Evolutionary conservation across 306 rosid species (phyloP).

Genomic region (Phaseolus lunatus): DNA sequence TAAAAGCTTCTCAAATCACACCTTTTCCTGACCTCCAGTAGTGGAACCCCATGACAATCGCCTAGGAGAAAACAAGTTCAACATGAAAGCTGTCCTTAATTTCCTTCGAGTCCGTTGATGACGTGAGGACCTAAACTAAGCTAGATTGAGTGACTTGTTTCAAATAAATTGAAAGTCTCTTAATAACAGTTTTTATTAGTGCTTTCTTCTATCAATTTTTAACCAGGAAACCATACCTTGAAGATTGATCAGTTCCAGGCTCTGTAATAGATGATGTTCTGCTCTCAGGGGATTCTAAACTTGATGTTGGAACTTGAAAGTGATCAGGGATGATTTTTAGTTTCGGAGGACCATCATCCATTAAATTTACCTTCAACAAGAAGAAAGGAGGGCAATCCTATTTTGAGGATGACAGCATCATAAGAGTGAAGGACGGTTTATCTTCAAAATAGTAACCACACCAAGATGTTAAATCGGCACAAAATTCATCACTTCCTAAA

Average conservation of each 20-base stretch:
- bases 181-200: neutral
- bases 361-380: conserved; percentile 50
- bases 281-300: conserved; percentile 54
- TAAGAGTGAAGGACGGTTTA: conserved; percentile 10
- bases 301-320: conserved; percentile 65
- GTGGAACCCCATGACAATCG: conserved; percentile 72
- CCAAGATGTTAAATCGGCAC: conserved; percentile 33
- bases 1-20: conserved; percentile 42
- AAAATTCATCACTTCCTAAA: conserved; percentile 8
- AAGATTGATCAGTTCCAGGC: conserved; percentile 54
- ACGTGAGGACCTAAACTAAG: conserved; percentile 63
- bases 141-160: conserved; percentile 50
- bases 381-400: conserved; percentile 34
- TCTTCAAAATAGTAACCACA: conserved; percentile 42
- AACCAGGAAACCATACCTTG: conserved; percentile 57
- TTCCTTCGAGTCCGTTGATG: conserved; percentile 61
- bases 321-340: conserved; percentile 77
- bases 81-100: conserved; percentile 65
- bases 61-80: conserved; percentile 69
- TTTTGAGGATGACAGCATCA: conserved; percentile 30
- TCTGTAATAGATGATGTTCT: conserved; percentile 54
- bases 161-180: conserved; percentile 26
- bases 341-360: conserved; percentile 80
- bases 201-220: conserved; percentile 9
- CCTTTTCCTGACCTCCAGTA: conserved; percentile 78